Evolutionary conservation across 129 eudicot genomes (phyloP).

Genomic region (Tagetes patula): DNA sequence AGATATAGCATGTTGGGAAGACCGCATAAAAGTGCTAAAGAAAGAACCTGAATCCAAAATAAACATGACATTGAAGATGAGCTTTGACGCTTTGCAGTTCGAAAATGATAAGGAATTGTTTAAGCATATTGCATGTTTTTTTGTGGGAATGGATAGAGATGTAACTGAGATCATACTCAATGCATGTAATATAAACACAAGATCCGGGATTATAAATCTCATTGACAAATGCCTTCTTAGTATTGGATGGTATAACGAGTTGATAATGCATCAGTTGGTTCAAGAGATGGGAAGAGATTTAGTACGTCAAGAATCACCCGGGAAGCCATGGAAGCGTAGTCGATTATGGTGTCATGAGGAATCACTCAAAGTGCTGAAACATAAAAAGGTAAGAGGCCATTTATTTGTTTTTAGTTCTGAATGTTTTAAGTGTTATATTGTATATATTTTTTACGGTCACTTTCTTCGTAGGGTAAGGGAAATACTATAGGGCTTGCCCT

Average conservation of each 20-base stretch:
- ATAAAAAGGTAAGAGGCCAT: conserved; percentile 24
- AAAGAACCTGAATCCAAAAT: background rate
- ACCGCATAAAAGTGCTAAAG: conserved; percentile 9
- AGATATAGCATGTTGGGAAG: conserved; percentile 25
- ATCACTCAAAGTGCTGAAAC: conserved; percentile 27
- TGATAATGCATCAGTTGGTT: conserved; percentile 34
- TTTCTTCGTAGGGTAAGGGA: conserved; percentile 31
- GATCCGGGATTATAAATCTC: conserved; percentile 30
- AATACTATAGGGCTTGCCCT: conserved; percentile 29
- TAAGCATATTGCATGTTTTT: conserved; percentile 37
- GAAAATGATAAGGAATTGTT: conserved; percentile 28
- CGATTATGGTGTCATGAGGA: conserved; percentile 33
- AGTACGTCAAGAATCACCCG: conserved; percentile 26
- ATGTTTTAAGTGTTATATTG: background rate
- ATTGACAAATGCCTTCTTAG: conserved; percentile 30
- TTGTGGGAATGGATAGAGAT: conserved; percentile 19
- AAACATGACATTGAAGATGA: background rate
- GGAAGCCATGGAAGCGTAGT: conserved; percentile 29
- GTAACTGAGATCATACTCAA: background rate
- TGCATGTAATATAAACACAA: conserved; percentile 21
- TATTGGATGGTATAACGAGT: background rate
- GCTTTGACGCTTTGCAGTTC: conserved; percentile 23
- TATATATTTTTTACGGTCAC: background rate
- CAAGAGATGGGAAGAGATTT: conserved; percentile 39
- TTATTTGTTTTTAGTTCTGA: background rate